Conservation (phyloP, 2,329 filamentous ascomycete species). For the Curvularia lunata region DNA sequence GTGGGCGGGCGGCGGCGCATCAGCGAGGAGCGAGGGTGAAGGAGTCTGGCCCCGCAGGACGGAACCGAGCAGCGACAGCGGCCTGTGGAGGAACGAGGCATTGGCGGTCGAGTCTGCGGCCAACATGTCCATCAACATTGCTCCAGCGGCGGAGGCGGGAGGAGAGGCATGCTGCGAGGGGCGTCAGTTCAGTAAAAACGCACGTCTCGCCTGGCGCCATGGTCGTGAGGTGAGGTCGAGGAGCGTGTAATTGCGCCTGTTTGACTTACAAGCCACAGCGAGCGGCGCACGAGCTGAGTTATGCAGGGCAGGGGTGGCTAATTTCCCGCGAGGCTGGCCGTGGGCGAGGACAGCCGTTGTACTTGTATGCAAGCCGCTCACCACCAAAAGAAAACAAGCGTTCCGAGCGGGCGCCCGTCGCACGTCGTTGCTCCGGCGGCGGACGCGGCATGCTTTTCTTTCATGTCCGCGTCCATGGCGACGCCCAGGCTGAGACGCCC, state of each 20-base stretch:
- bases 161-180: constrained; percentile 28
- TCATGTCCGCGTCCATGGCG: constrained; percentile 20
- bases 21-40: constrained; percentile 20
- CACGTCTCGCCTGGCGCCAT: constrained; percentile 16
- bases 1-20: not conserved
- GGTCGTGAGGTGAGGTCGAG: constrained; percentile 15
- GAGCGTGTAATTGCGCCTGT: not conserved
- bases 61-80: constrained; percentile 44
- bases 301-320: constrained; percentile 25
- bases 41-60: constrained; percentile 35
- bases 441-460: constrained; percentile 4
- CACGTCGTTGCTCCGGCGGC: constrained; percentile 12
- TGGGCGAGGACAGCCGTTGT: too few species aligned
- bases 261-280: constrained; percentile 43
- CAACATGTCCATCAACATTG: constrained; percentile 50
- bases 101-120: constrained; percentile 41
- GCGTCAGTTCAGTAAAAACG: constrained; percentile 26
- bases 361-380: not conserved
- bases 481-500: constrained; percentile 17
- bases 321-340: not conserved
- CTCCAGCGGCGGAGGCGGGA: constrained; percentile 15
- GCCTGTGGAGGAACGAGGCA: constrained; percentile 43
- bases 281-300: constrained; percentile 14
- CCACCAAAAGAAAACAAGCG: not conserved
- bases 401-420: constrained; percentile 7